A percentile compares a stretch with the other conserved stretches of the same genome.
phyloP scores from a whole-genome alignment of 768 basidiomycete genomes.

The Trametes coccinea region DNA sequence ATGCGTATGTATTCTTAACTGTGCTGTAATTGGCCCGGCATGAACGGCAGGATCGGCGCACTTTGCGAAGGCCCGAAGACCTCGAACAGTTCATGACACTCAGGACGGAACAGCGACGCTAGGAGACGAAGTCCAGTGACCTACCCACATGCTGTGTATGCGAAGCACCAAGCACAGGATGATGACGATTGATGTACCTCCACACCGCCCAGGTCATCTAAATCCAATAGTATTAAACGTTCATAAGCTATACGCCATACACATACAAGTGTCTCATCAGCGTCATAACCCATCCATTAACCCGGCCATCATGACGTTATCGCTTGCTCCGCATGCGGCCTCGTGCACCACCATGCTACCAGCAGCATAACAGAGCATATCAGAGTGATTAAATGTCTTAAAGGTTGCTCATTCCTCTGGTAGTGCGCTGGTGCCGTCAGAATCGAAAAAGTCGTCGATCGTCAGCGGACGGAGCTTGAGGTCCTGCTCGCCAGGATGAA shows the following conservation, averaged over 20 bases:
- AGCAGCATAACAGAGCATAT: neutral
- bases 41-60: too few relatives aligned
- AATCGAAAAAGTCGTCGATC: slow-evolving; percentile 65
- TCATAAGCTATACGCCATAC: slow-evolving; percentile 7
- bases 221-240: slow-evolving; percentile 4
- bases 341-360: neutral
- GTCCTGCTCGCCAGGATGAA: slow-evolving; percentile 48
- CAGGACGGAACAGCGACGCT: too few relatives aligned
- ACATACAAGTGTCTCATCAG: slow-evolving; percentile 6
- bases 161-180: too few relatives aligned
- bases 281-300: neutral
- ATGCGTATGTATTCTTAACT: too few relatives aligned
- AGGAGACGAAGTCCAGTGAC: too few relatives aligned
- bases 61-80: too few relatives aligned
- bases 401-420: slow-evolving; percentile 10
- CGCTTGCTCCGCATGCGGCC: neutral
- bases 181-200: too few relatives aligned
- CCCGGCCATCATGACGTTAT: neutral
- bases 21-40: too few relatives aligned
- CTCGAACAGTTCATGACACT: too few relatives aligned
- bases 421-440: slow-evolving; percentile 33
- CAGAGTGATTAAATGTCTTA: neutral
- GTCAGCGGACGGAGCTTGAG: slow-evolving; percentile 75
- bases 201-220: neutral
- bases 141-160: too few relatives aligned